Conservation (phyloP, 2,329 filamentous ascomycete species). For the Balansia obtecta region DNA sequence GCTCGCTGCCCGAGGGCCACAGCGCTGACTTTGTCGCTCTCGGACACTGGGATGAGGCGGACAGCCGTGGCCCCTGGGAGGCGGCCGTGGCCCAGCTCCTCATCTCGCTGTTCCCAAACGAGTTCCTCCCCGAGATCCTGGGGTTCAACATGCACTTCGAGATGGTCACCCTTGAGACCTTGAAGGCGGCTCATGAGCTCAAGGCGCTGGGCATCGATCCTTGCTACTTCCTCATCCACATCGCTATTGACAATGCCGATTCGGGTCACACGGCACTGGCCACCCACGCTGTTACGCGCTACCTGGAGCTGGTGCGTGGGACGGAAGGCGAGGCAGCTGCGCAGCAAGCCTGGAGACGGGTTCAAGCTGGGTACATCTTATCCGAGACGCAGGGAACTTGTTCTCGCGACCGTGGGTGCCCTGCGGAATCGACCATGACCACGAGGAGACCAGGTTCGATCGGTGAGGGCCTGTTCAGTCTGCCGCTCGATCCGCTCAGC, state of each 20-base stretch:
- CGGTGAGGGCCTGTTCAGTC: no score
- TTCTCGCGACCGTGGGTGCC: not conserved
- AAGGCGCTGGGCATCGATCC: slow-evolving; percentile 28
- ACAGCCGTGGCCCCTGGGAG: no score
- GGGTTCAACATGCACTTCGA: slow-evolving; percentile 40
- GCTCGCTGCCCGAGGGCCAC: no score
- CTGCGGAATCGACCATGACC: no score
- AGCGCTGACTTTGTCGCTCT: no score
- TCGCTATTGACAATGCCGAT: slow-evolving; percentile 36
- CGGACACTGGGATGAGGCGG: no score
- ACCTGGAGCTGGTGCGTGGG: slow-evolving; percentile 22
- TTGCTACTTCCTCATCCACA: slow-evolving; percentile 37
- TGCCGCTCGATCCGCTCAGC: not conserved
- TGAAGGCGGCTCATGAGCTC: slow-evolving; percentile 24
- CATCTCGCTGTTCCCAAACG: slow-evolving; percentile 35
- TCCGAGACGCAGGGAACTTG: slow-evolving; percentile 4
- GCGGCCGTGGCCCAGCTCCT: slow-evolving; percentile 21
- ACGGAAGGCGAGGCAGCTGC: not conserved
- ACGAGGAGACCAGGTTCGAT: no score
- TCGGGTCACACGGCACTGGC: slow-evolving; percentile 37
- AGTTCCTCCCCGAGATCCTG: slow-evolving; percentile 34
- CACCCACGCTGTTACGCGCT: slow-evolving; percentile 22
- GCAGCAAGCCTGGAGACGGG: slow-evolving; percentile 7
- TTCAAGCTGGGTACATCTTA: slow-evolving; percentile 8
- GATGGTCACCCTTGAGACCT: slow-evolving; percentile 18